A percentile compares a stretch with the other conserved stretches of the same genome.
Evolutionary conservation across 78 protist species (phyloP).

Genomic region (Polysphondylium violaceum): DNA sequence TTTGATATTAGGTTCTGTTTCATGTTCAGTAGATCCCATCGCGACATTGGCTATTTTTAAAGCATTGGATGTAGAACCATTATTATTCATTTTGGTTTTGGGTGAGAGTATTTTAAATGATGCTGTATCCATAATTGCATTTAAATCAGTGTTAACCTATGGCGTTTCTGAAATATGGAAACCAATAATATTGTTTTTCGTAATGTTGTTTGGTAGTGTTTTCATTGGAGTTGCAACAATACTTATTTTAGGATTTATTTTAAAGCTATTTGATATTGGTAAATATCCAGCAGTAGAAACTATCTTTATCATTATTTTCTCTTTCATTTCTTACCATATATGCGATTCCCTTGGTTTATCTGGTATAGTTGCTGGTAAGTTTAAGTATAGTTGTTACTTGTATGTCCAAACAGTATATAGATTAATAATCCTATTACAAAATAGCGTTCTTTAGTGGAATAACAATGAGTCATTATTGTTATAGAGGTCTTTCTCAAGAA

Average conservation of each 20-base stretch:
- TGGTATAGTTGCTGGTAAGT: constrained; percentile 35
- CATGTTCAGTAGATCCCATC: constrained; percentile 97
- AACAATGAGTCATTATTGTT: constrained; percentile 12
- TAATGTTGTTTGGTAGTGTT: neutral
- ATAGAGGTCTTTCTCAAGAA: constrained; percentile 19
- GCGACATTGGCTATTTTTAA: constrained; percentile 92
- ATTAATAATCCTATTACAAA: neutral
- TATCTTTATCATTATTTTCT: neutral
- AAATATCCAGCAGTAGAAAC: constrained; percentile 33
- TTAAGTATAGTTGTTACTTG: neutral
- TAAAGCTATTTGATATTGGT: constrained; percentile 16
- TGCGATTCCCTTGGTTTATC: constrained; percentile 41
- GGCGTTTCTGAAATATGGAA: constrained; percentile 23
- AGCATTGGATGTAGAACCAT: constrained; percentile 86
- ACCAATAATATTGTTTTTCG: constrained; percentile 39
- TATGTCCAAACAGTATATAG: too few relatives aligned
- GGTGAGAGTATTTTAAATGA: constrained; percentile 96
- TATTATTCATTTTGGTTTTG: constrained; percentile 88
- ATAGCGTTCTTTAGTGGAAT: constrained; percentile 62
- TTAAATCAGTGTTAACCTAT: constrained; percentile 33
- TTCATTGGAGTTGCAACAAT: constrained; percentile 10
- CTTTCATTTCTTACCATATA: constrained; percentile 21
- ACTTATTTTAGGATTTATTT: neutral
- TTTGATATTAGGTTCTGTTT: neutral
- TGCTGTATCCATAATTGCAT: constrained; percentile 92